Evolutionary conservation across 306 rosid genomes (phyloP).

Genomic region (Trichosanthes cucumerina): DNA sequence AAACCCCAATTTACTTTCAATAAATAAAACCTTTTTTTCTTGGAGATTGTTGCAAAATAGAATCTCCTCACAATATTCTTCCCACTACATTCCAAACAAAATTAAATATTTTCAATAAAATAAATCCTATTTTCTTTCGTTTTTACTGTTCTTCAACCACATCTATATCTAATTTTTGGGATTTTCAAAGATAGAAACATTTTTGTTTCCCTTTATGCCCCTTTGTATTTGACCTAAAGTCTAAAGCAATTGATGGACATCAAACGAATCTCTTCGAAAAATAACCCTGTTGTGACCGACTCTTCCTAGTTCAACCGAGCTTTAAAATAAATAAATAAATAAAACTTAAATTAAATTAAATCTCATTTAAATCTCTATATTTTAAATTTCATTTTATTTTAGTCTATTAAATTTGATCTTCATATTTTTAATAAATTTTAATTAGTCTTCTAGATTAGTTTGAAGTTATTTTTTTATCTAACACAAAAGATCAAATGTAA

Average conservation of each 20-base stretch:
- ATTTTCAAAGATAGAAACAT: background rate
- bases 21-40: background rate
- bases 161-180: background rate
- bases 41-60: background rate
- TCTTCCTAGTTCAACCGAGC: too few species aligned
- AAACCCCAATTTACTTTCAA: background rate
- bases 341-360: too few species aligned
- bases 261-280: too few species aligned
- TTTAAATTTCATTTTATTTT: too few species aligned
- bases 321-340: too few species aligned
- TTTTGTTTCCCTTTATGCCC: background rate
- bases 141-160: background rate
- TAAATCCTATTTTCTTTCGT: background rate
- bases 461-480: too few species aligned
- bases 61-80: background rate
- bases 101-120: background rate
- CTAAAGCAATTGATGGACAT: background rate
- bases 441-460: too few species aligned
- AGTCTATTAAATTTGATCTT: too few species aligned
- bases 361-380: too few species aligned
- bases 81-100: background rate
- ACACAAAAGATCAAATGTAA: too few species aligned
- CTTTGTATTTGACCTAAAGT: background rate
- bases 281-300: too few species aligned
- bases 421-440: too few species aligned